Percentiles rank a stretch among this genome's conserved stretches.
Evolutionary conservation across 768 basidiomycete genomes (phyloP).

Genomic region (Phaffia tasmanica): DNA sequence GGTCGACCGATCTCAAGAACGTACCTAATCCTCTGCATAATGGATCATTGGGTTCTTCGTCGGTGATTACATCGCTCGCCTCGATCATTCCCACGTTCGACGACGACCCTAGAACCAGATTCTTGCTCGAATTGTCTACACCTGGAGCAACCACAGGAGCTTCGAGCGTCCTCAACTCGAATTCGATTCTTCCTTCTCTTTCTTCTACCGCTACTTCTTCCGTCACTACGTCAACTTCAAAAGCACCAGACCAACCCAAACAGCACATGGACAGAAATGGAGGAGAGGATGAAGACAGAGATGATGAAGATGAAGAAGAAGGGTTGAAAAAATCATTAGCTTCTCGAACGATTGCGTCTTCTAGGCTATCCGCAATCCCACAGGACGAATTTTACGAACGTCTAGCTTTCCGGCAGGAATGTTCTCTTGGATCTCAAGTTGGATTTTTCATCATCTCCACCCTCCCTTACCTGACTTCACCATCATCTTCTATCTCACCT

Average conservation of each 20-base stretch:
- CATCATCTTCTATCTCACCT: neutral
- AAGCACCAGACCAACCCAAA: constrained; percentile 26
- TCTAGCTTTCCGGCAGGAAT: constrained; percentile 93
- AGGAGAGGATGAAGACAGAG: too few relatives aligned
- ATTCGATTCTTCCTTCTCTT: constrained; percentile 18
- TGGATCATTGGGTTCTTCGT: constrained; percentile 14
- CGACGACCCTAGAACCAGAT: constrained; percentile 93
- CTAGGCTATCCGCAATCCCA: constrained; percentile 14
- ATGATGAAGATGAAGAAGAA: constrained; percentile 31
- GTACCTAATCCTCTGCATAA: constrained; percentile 23
- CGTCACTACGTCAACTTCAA: constrained; percentile 12
- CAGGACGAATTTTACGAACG: constrained; percentile 89
- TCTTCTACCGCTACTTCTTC: constrained; percentile 14
- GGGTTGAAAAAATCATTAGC: neutral
- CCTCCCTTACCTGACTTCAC: constrained; percentile 24
- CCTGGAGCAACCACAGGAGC: constrained; percentile 12
- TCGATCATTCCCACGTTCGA: constrained; percentile 77
- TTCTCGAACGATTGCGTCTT: constrained; percentile 1
- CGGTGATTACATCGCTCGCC: constrained; percentile 43
- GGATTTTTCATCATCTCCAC: constrained; percentile 70
- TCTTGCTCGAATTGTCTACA: constrained; percentile 72
- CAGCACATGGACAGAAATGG: too few relatives aligned
- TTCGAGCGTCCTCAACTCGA: too few relatives aligned
- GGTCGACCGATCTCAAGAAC: constrained; percentile 4
- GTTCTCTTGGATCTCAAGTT: constrained; percentile 75